A percentile compares a stretch with the other conserved stretches of the same genome.
Evolutionary conservation across 805 yeast genomes (phyloP).

Genomic region (Ogataea methanolica): DNA sequence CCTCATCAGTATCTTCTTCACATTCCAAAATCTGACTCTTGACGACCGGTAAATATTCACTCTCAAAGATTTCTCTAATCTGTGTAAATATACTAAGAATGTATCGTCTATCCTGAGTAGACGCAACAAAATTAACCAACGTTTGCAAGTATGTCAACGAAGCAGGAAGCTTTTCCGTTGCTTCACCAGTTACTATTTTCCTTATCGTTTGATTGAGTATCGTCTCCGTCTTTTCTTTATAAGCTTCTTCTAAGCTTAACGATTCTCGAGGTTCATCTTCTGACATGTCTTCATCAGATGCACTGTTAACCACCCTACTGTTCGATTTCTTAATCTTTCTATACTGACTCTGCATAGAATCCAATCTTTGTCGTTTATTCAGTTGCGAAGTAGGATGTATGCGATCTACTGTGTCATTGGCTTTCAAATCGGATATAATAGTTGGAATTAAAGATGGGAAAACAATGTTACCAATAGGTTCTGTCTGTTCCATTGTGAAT

Average conservation of each 20-base stretch:
- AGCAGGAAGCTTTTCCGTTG: conserved; percentile 4
- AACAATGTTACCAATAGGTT: no score
- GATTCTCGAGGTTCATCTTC: neutral
- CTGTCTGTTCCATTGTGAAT: no score
- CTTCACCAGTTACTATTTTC: conserved; percentile 8
- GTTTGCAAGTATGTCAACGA: conserved; percentile 9
- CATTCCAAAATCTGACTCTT: neutral
- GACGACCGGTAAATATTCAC: neutral
- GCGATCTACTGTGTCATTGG: no score
- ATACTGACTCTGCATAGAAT: neutral
- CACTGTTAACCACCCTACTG: neutral
- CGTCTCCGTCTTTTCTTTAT: neutral
- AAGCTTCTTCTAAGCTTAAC: neutral
- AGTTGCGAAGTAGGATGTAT: neutral
- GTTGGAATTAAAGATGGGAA: no score
- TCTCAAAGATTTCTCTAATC: neutral
- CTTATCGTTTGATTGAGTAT: conserved; percentile 7
- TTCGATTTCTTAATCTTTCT: neutral
- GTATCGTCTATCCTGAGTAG: neutral
- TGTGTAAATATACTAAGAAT: neutral
- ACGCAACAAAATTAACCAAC: conserved; percentile 4
- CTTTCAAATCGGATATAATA: no score
- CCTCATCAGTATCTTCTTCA: no score
- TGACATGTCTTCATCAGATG: neutral
- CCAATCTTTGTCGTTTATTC: neutral